These are phyloP conservation scores for Phaeosphaeriaceae sp. DNA, from an alignment of 2,329 filamentous ascomycete genomes.

Conservation along the genomic window DNA sequence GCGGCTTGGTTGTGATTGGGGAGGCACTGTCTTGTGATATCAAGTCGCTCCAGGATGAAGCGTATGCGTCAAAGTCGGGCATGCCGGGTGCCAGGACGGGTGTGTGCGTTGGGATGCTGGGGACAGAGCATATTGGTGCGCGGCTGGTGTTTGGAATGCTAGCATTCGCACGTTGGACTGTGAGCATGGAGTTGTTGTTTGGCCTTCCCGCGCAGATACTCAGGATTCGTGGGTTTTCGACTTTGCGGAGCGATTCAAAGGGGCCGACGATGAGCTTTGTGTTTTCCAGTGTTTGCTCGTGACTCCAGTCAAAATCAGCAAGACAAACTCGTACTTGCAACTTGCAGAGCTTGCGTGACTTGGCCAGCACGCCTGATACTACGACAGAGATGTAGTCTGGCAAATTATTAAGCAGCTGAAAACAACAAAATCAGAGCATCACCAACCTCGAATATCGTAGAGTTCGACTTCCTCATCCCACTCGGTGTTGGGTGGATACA, in stretches of 20 bases:
- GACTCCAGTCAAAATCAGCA: conserved; percentile 31
- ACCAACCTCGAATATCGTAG: conserved; percentile 41
- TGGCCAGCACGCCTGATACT: conserved; percentile 39
- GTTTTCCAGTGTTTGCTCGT: conserved; percentile 29
- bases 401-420: neutral
- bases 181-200: conserved; percentile 22
- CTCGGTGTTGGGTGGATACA: neutral
- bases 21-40: conserved; percentile 16
- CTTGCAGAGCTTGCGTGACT: conserved; percentile 33
- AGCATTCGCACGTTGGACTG: conserved; percentile 7
- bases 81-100: conserved; percentile 21
- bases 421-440: neutral
- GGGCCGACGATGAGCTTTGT: conserved; percentile 35
- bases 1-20: conserved; percentile 21
- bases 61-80: conserved; percentile 28
- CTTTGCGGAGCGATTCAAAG: conserved; percentile 40
- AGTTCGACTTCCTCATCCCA: conserved; percentile 47
- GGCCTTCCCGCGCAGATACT: conserved; percentile 32
- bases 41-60: conserved; percentile 26
- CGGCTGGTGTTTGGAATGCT: neutral
- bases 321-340: conserved; percentile 39
- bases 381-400: conserved; percentile 41
- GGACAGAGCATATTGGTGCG: conserved; percentile 33
- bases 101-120: conserved; percentile 21
- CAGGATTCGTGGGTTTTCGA: conserved; percentile 32